Evolutionary conservation across 768 basidiomycete genomes (phyloP).

Genomic region (Pholiota conissans): DNA sequence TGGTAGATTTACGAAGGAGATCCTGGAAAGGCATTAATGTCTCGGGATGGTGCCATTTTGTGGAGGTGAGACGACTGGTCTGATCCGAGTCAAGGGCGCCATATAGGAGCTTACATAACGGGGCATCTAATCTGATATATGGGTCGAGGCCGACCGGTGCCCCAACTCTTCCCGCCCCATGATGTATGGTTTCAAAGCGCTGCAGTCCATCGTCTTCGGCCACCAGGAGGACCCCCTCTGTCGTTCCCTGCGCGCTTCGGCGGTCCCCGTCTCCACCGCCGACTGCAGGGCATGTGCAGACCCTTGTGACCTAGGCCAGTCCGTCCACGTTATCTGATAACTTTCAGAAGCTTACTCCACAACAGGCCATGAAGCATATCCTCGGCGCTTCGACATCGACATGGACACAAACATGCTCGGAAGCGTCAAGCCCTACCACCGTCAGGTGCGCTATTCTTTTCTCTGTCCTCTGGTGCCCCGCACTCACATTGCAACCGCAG

Average conservation of each 20-base stretch:
- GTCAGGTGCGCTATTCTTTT: conserved; percentile 52
- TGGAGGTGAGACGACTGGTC: neutral
- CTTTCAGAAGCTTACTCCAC: conserved; percentile 13
- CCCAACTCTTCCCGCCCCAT: conserved; percentile 12
- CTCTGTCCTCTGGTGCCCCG: neutral
- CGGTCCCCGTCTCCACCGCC: conserved; percentile 64
- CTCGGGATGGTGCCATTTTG: conserved; percentile 25
- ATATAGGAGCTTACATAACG: conserved; percentile 19
- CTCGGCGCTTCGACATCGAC: conserved; percentile 74
- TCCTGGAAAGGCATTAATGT: conserved; percentile 31
- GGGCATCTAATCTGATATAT: conserved; percentile 30
- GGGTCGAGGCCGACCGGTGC: conserved; percentile 6
- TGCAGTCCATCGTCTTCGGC: conserved; percentile 44
- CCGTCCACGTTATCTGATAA: conserved; percentile 29
- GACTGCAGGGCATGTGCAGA: conserved; percentile 76
- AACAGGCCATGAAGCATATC: conserved; percentile 73
- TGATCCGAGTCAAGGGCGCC: neutral
- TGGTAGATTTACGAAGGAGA: conserved; percentile 27
- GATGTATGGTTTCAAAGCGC: conserved; percentile 40
- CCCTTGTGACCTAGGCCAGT: conserved; percentile 71
- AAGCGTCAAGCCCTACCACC: conserved; percentile 77
- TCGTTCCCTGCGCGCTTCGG: conserved; percentile 51
- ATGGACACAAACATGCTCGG: conserved; percentile 83
- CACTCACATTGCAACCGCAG: conserved; percentile 35
- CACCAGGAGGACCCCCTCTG: conserved; percentile 39